Evolutionary conservation across 2,329 filamentous ascomycete species (phyloP).

Genomic region (Aspergillus ruber): DNA sequence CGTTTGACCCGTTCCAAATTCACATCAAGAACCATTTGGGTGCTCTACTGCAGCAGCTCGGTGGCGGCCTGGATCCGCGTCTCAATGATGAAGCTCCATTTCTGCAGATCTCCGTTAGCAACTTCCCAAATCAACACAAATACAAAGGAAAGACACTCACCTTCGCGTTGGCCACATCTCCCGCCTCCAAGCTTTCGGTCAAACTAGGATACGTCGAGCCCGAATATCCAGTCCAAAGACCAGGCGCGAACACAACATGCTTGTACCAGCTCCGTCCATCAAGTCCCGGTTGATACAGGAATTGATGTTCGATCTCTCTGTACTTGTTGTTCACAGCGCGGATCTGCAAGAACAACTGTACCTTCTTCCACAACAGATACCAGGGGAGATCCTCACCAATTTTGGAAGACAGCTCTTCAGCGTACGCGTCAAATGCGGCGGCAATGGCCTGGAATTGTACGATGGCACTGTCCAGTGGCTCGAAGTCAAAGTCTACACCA

Average conservation of each 20-base stretch:
- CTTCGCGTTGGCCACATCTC: constrained; percentile 41
- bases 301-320: constrained; percentile 74
- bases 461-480: constrained; percentile 45
- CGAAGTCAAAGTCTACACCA: constrained; percentile 34
- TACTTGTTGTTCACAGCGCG: constrained; percentile 69
- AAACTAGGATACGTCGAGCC: constrained; percentile 63
- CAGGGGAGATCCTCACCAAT: constrained; percentile 58
- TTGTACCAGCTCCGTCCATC: constrained; percentile 86
- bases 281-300: constrained; percentile 68
- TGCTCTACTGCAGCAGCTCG: constrained; percentile 19
- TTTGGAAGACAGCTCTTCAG: constrained; percentile 42
- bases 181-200: constrained; percentile 55
- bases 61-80: constrained; percentile 29
- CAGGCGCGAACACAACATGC: constrained; percentile 88
- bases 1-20: too few relatives aligned
- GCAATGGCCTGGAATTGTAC: constrained; percentile 44
- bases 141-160: constrained; percentile 37
- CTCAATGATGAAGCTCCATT: constrained; percentile 35
- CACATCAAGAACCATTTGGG: too few relatives aligned
- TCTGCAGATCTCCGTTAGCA: constrained; percentile 21
- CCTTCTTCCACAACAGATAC: constrained; percentile 68
- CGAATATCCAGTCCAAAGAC: constrained; percentile 84
- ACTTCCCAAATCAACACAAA: neutral
- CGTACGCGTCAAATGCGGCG: constrained; percentile 46
- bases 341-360: constrained; percentile 59